Percentiles rank a stretch among this genome's conserved stretches.
These are phyloP conservation scores for Catharanthus roseus DNA, from an alignment of 257 asterid genomes.

Conservation along the genomic window DNA sequence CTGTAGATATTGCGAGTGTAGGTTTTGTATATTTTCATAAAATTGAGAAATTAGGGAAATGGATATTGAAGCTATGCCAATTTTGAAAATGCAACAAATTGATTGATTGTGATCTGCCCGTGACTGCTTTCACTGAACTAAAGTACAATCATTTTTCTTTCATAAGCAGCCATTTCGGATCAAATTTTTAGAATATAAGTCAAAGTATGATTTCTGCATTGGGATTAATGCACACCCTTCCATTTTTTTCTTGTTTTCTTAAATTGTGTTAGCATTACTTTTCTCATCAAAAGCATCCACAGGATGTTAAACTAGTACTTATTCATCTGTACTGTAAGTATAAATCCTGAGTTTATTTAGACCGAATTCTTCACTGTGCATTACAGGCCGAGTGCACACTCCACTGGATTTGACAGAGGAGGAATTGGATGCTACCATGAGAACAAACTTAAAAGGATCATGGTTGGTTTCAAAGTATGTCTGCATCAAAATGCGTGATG, in stretches of 20 bases:
- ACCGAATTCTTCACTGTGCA: neutral
- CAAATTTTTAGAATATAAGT: neutral
- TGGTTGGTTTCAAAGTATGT: slow-evolving; percentile 32
- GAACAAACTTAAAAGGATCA: slow-evolving; percentile 25
- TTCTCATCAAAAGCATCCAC: neutral
- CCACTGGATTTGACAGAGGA: slow-evolving; percentile 28
- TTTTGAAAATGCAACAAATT: too few relatives aligned
- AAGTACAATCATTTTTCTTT: neutral
- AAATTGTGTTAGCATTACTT: neutral
- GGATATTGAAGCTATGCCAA: too few relatives aligned
- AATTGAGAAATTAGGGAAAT: too few relatives aligned
- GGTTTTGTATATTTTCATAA: too few relatives aligned
- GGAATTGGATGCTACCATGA: slow-evolving; percentile 21
- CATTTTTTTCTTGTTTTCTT: neutral
- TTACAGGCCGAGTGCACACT: slow-evolving; percentile 17
- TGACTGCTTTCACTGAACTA: neutral
- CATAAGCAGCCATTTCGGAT: neutral
- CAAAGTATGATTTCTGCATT: neutral
- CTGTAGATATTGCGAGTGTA: too few relatives aligned
- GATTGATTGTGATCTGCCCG: too few relatives aligned
- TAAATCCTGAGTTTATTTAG: neutral
- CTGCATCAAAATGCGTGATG: slow-evolving; percentile 21
- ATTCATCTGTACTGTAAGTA: neutral
- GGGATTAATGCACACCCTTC: neutral
- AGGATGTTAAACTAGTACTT: neutral